phyloP scores from a whole-genome alignment of 2,329 filamentous ascomycete genomes.

The Fusarium torulosum region DNA sequence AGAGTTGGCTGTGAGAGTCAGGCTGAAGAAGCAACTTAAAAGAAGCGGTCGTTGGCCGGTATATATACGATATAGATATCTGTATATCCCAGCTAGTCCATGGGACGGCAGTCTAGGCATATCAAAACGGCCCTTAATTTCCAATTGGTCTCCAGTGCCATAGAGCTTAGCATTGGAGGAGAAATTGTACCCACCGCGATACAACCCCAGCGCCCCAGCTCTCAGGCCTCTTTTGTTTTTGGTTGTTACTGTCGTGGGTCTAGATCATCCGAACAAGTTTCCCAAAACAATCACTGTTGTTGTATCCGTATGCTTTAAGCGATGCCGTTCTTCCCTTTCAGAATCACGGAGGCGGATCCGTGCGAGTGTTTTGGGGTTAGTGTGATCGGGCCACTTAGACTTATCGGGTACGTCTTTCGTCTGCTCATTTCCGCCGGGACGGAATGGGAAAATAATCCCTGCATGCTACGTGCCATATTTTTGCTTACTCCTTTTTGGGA shows the following conservation, averaged over 20 bases:
- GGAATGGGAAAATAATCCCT: no score
- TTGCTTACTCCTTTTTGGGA: neutral
- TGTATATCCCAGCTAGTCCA: neutral
- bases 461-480: neutral
- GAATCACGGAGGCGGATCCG: slow-evolving; percentile 28
- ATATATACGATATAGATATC: slow-evolving; percentile 6
- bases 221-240: neutral
- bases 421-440: slow-evolving; percentile 18
- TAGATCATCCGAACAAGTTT: slow-evolving; percentile 18
- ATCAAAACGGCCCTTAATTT: neutral
- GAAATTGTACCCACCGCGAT: slow-evolving; percentile 1
- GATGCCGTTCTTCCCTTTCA: slow-evolving; percentile 15
- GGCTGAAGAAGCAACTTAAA: neutral
- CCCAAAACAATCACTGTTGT: neutral
- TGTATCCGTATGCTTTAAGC: neutral
- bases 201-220: neutral
- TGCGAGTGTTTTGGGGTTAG: slow-evolving; percentile 14
- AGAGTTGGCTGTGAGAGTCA: neutral
- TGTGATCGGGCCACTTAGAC: slow-evolving; percentile 12
- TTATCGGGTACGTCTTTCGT: slow-evolving; percentile 4
- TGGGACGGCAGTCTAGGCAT: neutral
- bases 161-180: neutral
- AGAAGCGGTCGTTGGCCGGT: neutral
- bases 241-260: neutral
- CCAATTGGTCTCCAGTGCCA: neutral